Evolutionary conservation across 164 flowering plant species (phyloP).

Genomic region (Tinospora cordifolia): DNA sequence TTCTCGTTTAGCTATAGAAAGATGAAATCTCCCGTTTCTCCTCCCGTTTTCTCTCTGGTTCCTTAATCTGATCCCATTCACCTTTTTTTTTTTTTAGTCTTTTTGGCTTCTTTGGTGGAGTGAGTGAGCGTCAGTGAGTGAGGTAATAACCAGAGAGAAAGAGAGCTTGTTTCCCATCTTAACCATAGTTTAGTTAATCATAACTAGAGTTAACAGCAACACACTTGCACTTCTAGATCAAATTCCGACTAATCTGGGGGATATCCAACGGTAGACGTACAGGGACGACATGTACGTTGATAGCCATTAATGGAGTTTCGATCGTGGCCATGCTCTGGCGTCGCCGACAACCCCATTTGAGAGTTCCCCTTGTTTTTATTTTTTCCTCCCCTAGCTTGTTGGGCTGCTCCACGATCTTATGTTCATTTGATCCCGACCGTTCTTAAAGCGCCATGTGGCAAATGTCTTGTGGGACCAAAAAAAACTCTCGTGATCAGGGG

Average conservation of each 20-base stretch:
- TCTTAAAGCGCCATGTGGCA: neutral
- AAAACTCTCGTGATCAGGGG: neutral
- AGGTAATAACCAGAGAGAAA: neutral
- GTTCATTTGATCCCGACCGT: neutral
- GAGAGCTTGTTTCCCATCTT: too few relatives aligned
- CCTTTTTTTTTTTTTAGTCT: neutral
- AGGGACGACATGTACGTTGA: neutral
- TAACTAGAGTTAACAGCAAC: neutral
- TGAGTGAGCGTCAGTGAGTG: conserved; percentile 2
- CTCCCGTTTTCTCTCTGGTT: neutral
- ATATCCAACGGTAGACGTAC: neutral
- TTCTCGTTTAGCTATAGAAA: neutral
- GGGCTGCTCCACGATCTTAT: neutral
- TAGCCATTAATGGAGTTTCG: conserved; percentile 16
- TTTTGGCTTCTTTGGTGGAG: neutral
- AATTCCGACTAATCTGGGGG: neutral
- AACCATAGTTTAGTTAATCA: neutral
- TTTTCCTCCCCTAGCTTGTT: neutral
- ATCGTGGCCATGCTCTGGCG: conserved; percentile 21
- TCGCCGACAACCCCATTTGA: conserved; percentile 17
- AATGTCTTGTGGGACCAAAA: neutral
- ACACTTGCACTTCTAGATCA: neutral
- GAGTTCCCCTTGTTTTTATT: neutral
- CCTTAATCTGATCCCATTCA: neutral
- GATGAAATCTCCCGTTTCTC: neutral